phyloP scores from a whole-genome alignment of 2,329 filamentous ascomycete genomes.

The Phyllosticta citribraziliensis region DNA sequence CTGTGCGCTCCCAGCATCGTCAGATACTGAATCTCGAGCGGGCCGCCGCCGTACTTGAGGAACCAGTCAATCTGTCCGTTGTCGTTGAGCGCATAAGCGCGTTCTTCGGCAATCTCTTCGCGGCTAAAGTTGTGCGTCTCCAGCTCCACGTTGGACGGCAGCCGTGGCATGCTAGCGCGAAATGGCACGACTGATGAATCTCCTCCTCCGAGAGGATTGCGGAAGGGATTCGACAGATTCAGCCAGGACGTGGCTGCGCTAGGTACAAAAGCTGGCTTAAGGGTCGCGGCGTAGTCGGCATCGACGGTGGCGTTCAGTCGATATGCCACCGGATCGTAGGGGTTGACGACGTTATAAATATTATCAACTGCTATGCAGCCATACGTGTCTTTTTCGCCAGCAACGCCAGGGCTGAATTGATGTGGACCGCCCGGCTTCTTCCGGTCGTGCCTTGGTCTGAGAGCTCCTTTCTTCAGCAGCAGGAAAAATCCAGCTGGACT shows the following conservation, averaged over 20 bases:
- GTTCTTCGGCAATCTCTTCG: slow-evolving; percentile 84
- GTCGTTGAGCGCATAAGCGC: slow-evolving; percentile 81
- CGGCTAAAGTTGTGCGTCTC: slow-evolving; percentile 91
- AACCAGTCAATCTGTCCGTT: slow-evolving; percentile 95
- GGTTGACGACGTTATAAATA: slow-evolving; percentile 84
- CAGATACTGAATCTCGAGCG: slow-evolving; percentile 88
- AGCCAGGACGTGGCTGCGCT: slow-evolving; percentile 49
- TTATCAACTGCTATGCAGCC: slow-evolving; percentile 93
- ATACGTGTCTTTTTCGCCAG: slow-evolving; percentile 70
- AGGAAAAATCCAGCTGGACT: slow-evolving; percentile 91
- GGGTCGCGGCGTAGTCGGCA: slow-evolving; percentile 61
- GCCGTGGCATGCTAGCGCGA: slow-evolving; percentile 21
- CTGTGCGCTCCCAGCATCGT: slow-evolving; percentile 96
- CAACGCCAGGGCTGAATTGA: slow-evolving; percentile 44
- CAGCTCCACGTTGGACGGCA: slow-evolving; percentile 60
- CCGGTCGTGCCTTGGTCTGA: slow-evolving; percentile 68
- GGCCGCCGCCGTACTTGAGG: slow-evolving; percentile 71
- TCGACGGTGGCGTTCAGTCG: slow-evolving; percentile 87
- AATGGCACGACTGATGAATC: slow-evolving; percentile 25
- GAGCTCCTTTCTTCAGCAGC: slow-evolving; percentile 61
- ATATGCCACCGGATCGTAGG: slow-evolving; percentile 76
- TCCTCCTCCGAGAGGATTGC: slow-evolving; percentile 17
- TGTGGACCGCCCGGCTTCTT: slow-evolving; percentile 66
- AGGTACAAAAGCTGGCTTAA: slow-evolving; percentile 73
- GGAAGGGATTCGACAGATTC: slow-evolving; percentile 32